Evolutionary conservation across 306 rosid genomes (phyloP).

Genomic region (Mimosa bimucronata): DNA sequence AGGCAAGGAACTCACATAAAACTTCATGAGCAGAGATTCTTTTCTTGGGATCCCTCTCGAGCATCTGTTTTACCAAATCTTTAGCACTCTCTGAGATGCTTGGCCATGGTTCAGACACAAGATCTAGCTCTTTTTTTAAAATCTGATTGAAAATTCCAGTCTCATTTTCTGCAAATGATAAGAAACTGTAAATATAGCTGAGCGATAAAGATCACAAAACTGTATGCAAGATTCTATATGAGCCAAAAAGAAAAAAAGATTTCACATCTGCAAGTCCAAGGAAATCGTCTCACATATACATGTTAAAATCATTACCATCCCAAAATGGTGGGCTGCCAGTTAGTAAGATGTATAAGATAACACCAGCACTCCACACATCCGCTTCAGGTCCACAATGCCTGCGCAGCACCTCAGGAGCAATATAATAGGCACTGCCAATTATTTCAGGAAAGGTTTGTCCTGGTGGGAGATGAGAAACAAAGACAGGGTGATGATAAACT

Average conservation of each 20-base stretch:
- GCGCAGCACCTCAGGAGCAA: constrained; percentile 87
- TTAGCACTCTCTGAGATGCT: constrained; percentile 81
- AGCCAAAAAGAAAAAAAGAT: constrained; percentile 1
- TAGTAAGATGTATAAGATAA: constrained; percentile 77
- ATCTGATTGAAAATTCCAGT: constrained; percentile 82
- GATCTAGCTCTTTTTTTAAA: constrained; percentile 68
- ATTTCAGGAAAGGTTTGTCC: constrained; percentile 74
- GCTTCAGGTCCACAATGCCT: constrained; percentile 83
- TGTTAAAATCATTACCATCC: constrained; percentile 67
- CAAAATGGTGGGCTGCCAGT: constrained; percentile 90
- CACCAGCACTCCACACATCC: constrained; percentile 93
- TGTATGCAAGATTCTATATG: neutral
- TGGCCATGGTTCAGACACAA: constrained; percentile 90
- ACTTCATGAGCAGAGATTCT: constrained; percentile 89
- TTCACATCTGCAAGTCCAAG: constrained; percentile 18
- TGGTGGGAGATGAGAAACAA: constrained; percentile 41
- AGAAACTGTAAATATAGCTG: constrained; percentile 30
- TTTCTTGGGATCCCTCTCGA: constrained; percentile 66
- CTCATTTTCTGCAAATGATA: constrained; percentile 66
- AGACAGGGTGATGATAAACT: constrained; percentile 8
- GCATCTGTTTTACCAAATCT: constrained; percentile 75
- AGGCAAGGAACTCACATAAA: constrained; percentile 65
- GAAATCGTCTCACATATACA: constrained; percentile 14
- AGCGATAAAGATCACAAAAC: constrained; percentile 6
- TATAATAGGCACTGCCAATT: constrained; percentile 84